Conservation (phyloP, 495 filamentous ascomycete genomes). For the Lasiosphaeria ovina region DNA sequence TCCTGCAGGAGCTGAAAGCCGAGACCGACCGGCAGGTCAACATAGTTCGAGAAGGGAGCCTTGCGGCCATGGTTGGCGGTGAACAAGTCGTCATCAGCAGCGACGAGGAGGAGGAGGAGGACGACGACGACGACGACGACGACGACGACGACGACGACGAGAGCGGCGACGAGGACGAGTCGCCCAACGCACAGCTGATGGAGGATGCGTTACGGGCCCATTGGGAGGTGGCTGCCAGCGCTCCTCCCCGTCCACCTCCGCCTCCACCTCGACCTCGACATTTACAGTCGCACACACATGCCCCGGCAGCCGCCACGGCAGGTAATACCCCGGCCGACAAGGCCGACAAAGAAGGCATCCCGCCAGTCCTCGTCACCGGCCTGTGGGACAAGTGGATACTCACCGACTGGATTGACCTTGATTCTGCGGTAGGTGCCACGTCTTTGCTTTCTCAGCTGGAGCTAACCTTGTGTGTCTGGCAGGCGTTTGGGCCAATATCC, state of each 20-base stretch:
- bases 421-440: conserved; percentile 26
- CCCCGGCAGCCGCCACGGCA: not conserved
- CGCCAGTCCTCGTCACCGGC: not conserved
- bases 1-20: conserved; percentile 23
- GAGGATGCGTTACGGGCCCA: conserved; percentile 26
- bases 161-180: conserved; percentile 5
- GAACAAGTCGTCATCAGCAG: not conserved
- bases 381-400: conserved; percentile 26
- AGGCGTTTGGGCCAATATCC: conserved; percentile 28
- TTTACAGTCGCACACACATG: not conserved
- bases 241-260: not conserved
- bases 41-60: not conserved
- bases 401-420: conserved; percentile 28
- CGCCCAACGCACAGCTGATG: conserved; percentile 17
- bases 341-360: not conserved
- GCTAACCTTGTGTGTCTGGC: not conserved
- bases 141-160: conserved; percentile 1
- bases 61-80: too few relatives aligned
- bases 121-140: not conserved
- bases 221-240: conserved; percentile 18
- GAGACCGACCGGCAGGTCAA: conserved; percentile 17
- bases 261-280: not conserved
- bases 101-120: not conserved
- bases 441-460: not conserved
- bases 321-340: not conserved